A percentile compares a stretch with the other conserved stretches of the same genome.
Evolutionary conservation across 1,284 basidiomycete species (phyloP).

Genomic region (Apiotrichum mycotoxinovorans): DNA sequence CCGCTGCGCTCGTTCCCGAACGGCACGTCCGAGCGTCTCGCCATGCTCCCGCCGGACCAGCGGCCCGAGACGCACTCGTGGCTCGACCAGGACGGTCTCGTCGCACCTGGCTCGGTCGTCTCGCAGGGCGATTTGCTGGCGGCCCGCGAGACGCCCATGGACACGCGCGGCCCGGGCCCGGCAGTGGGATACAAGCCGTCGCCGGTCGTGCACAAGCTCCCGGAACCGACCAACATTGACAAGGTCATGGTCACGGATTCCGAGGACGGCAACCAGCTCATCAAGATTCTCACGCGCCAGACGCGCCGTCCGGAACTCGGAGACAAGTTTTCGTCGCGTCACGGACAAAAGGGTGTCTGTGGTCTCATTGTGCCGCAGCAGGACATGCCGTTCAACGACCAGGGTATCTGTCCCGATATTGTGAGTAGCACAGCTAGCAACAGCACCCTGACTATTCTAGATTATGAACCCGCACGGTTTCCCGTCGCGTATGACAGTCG

Average conservation of each 20-base stretch:
- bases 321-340: constrained; percentile 97
- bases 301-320: constrained; percentile 94
- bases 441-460: not conserved
- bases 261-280: constrained; percentile 87
- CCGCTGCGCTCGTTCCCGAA: constrained; percentile 95
- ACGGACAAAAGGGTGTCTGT: constrained; percentile 99
- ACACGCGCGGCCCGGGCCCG: constrained; percentile 59
- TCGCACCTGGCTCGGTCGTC: constrained; percentile 90
- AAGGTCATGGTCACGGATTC: constrained; percentile 97
- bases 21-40: constrained; percentile 89
- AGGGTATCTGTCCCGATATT: constrained; percentile 91
- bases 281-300: constrained; percentile 98
- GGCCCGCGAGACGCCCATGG: constrained; percentile 89
- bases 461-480: constrained; percentile 99
- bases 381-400: constrained; percentile 99
- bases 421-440: not conserved
- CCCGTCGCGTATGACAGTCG: constrained; percentile 97
- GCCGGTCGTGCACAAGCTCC: constrained; percentile 86
- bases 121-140: constrained; percentile 92
- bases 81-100: constrained; percentile 91
- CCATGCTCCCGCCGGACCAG: constrained; percentile 76
- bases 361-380: constrained; percentile 97
- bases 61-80: constrained; percentile 69
- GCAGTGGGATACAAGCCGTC: constrained; percentile 75
- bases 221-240: constrained; percentile 90